Base-by-base conservation (phyloP, 768 basidiomycete species). In the Dioszegia aurantiaca region DNA sequence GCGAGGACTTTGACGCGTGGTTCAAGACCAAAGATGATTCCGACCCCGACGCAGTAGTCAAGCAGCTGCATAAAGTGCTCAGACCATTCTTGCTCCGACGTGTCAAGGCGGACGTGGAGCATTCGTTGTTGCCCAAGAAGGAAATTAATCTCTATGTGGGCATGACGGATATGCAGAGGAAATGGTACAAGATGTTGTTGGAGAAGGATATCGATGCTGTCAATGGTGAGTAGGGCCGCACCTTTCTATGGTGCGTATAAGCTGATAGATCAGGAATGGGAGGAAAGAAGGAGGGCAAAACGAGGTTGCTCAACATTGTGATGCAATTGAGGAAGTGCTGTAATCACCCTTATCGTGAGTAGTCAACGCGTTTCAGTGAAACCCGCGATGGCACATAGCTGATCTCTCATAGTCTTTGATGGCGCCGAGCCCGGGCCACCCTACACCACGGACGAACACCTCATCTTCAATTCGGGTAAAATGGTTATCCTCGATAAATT, bases 191-290 rank as follows among this genome's bases (percentile, higher is more conserved):
- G 28, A 73, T 73, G 62, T 87, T 99, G 6, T 77, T 98, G 57
- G 92, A 97, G 78, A 98, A 98, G 79, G 94, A 98, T 73, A 97
- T 99, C 56, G 94, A 98, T 70, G 94, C 94, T 9, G 95, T 99
- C 40, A 97, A 97, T 71, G 92, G 92, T 85, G 58, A 42, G 82
- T 75, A 28, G 27, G 12, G 33, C 17, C 16, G 16, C 19, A 33
- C 27, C 14, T 16, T 44, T 16, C 6, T 36, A 40, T 11, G 30
- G 23, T n/a, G 23, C 14, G 28, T 37, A 47, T 56, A 49, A 65
- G 36, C 47, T 12, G 37, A 26, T 39, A 6, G 21, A 47, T 27
- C 31, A 89, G 89, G 90, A 39, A 80, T 92, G 30, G 89, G 90
- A 1, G 91, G 93, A 8, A 97, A 95, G 83, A 98, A 98, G 74